A percentile compares a stretch with the other conserved stretches of the same genome.
These are phyloP conservation scores for Cryptosporidium canis DNA, from an alignment of 169 alveolate genomes.

Conservation along the genomic window DNA sequence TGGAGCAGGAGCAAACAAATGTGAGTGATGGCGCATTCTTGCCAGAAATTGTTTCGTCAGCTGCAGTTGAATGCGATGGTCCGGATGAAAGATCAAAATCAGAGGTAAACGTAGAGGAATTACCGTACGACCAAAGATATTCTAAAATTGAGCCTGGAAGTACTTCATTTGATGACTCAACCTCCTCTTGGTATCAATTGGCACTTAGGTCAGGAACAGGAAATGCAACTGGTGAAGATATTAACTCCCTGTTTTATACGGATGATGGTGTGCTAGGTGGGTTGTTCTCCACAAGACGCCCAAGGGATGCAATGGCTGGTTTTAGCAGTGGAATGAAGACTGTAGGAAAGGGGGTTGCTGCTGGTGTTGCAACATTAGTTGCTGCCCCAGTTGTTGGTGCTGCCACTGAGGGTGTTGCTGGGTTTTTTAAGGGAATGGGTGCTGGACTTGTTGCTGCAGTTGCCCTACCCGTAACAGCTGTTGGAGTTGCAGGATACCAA, in stretches of 20 bases:
- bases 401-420: conserved; percentile 86
- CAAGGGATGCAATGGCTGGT: conserved; percentile 87
- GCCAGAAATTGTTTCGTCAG: conserved; percentile 20
- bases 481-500: conserved; percentile 90
- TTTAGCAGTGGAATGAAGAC: conserved; percentile 87
- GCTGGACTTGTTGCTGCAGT: conserved; percentile 89
- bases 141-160: conserved; percentile 62
- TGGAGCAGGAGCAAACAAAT: conserved; percentile 6
- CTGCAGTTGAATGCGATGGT: not conserved
- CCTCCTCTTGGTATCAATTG: conserved; percentile 54
- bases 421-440: conserved; percentile 89
- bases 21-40: conserved; percentile 23
- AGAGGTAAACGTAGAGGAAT: conserved; percentile 28
- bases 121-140: conserved; percentile 52
- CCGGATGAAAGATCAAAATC: conserved; percentile 54
- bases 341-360: conserved; percentile 88
- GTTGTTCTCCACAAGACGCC: conserved; percentile 82
- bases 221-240: conserved; percentile 22
- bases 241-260: conserved; percentile 24
- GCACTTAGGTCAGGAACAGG: conserved; percentile 27
- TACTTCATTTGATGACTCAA: conserved; percentile 56
- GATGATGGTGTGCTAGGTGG: conserved; percentile 76
- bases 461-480: conserved; percentile 86
- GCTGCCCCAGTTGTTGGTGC: conserved; percentile 90
- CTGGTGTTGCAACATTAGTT: conserved; percentile 88